Evolutionary conservation across 106 monocot species (phyloP), one percentile per base, ranked within the genome.

Genomic region (Phalaenopsis equestris): DNA sequence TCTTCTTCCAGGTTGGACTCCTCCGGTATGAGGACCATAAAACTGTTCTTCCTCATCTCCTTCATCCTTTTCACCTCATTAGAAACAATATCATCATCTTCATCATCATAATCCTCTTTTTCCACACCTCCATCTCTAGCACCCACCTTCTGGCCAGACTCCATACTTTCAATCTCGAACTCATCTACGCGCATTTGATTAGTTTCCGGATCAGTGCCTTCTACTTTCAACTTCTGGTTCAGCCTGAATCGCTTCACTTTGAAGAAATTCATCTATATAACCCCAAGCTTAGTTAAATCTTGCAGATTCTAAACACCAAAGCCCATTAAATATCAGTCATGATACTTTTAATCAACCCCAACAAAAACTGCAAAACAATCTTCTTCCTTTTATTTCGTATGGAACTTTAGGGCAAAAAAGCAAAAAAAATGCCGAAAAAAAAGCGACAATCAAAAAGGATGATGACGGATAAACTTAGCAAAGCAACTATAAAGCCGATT

Each of bases 21-120:
- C 75, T 91, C 97, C 2, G 94, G 94, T n/a, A 98, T 98, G 3
- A 92, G 85, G 23, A 92, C 97, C 97, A 98, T 94, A 89, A 98
- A 98, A 55, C 84, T 92, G 82, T 94, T 98, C 85, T 90, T 98
- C 79, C 94, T 87, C 80, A 98, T 82, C 84, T 98, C 97, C 82
- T 94, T 98, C 41, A 98, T 77, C 72, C 94, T 84, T 86, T 98
- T 94, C 47, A 98, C 90, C 84, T 98, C 97, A 81, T 89, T 90
- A 0, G 92, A 88, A 75, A 98, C 92, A 84, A 98, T 92, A 78
- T 98, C 97, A 19, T 97, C 97, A 11, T 98, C 96, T 9, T 96
- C 95, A 0, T 95, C 89, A 0, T 94, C 91, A 52, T 52, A 52
- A 10, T 52, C 52, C 1, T 90, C 89, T 11, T 84, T 86, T n/a